A percentile compares a stretch with the other conserved stretches of the same genome.
phyloP scores from a whole-genome alignment of 345 rosid species.

The Populus euphratica region DNA sequence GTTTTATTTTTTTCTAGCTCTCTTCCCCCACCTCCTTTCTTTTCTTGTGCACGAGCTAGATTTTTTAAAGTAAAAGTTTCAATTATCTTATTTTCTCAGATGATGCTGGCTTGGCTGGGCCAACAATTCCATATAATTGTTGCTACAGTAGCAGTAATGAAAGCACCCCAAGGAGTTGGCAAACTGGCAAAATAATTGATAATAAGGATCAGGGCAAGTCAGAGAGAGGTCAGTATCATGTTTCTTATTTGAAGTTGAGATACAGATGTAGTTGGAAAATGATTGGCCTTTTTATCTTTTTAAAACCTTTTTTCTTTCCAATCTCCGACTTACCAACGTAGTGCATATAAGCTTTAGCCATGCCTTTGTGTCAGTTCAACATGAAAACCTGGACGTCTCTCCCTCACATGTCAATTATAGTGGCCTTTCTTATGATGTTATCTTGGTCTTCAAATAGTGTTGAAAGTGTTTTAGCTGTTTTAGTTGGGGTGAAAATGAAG shows the following conservation, averaged over 20 bases:
- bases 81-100: slow-evolving; percentile 16
- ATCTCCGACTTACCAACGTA: neutral
- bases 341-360: neutral
- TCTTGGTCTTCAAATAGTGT: neutral
- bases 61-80: neutral
- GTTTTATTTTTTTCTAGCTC: slow-evolving; percentile 21
- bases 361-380: neutral
- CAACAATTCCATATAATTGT: slow-evolving; percentile 20
- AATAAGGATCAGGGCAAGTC: slow-evolving; percentile 27
- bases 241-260: slow-evolving; percentile 7
- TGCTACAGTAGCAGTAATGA: slow-evolving; percentile 47
- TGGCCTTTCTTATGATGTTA: neutral
- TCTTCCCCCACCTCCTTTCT: neutral
- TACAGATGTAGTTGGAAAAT: neutral
- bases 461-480: neutral
- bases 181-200: slow-evolving; percentile 29
- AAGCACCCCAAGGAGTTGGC: slow-evolving; percentile 40
- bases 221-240: slow-evolving; percentile 40
- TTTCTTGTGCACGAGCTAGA: neutral
- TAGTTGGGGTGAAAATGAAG: neutral
- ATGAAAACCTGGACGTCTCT: neutral
- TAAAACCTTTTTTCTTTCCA: neutral
- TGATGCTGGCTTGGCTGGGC: slow-evolving; percentile 28
- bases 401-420: neutral
- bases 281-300: neutral